These are phyloP conservation scores for Magnaporthales sp. DNA, from an alignment of 2,329 filamentous ascomycete species.

Conservation along the genomic window DNA sequence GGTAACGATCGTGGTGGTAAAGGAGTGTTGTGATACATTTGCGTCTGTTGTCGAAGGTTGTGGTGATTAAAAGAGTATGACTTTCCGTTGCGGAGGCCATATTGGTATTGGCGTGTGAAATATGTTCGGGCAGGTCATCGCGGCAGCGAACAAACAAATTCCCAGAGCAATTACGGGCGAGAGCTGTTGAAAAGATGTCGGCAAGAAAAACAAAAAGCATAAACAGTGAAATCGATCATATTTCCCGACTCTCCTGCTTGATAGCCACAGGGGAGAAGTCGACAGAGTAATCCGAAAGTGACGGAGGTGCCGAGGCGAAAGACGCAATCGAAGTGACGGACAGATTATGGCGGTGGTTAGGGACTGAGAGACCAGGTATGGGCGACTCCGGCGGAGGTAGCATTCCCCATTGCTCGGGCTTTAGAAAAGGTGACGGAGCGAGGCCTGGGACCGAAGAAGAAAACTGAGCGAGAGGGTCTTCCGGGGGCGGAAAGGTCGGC, in stretches of 20 bases:
- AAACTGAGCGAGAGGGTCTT: constrained; percentile 27
- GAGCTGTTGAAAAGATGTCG: constrained; percentile 8
- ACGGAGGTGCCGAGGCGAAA: constrained; percentile 3
- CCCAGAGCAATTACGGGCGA: constrained; percentile 13
- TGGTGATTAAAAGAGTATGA: constrained; percentile 18
- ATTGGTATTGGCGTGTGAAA: neutral
- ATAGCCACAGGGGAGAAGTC: constrained; percentile 23
- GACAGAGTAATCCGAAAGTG: constrained; percentile 7
- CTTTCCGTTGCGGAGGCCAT: neutral
- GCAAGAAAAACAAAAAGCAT: constrained; percentile 17
- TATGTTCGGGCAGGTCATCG: constrained; percentile 7
- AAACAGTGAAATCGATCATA: constrained; percentile 14
- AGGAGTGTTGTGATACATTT: constrained; percentile 10
- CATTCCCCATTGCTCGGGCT: constrained; percentile 32
- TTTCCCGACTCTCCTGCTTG: constrained; percentile 24
- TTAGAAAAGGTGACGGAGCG: constrained; percentile 35
- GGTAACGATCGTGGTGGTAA: neutral
- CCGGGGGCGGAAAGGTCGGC: constrained; percentile 33
- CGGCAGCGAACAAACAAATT: constrained; percentile 5
- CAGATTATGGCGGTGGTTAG: constrained; percentile 28
- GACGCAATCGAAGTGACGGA: constrained; percentile 10
- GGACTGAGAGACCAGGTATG: constrained; percentile 21
- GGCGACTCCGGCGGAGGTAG: constrained; percentile 38
- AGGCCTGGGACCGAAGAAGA: constrained; percentile 25
- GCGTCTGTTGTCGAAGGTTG: constrained; percentile 13